Evolutionary conservation across 2,329 filamentous ascomycete genomes (phyloP), one percentile per base, ranked within the genome.

Genomic region (Spiromastix sp.): DNA sequence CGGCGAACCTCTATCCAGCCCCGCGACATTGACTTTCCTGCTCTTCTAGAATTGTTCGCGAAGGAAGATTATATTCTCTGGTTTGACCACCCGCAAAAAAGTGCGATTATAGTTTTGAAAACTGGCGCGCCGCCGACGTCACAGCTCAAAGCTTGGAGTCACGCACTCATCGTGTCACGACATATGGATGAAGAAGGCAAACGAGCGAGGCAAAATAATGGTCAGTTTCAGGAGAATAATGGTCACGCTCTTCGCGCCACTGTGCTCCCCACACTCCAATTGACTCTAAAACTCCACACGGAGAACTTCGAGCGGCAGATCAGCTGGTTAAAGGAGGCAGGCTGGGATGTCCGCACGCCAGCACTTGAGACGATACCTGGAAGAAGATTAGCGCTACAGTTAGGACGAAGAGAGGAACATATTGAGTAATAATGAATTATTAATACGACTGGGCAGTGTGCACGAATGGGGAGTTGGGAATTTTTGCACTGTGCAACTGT

Each of bases 351-450:
- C 30, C 62, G 74, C 37, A 67, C 66, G 33, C 68, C 68, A 25
- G 78, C 75, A 4, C 60, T 87, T 46, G 81, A 86, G 62, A 85
- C 79, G 12, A 66, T 61, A 39, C 63, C 71, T 30, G 75, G 72
- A 8, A 48, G 50, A 36, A 54, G 63, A 39, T 41, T 67, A 36
- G 17, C 57, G 42, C 36, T 51, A 41, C 46, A 49, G 45, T 45
- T 47, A 49, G 39, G 20, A 33, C 13, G 20, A 30, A 36, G 34
- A 30, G 30, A 26, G 39, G 13, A 16, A 25, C 18, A 30, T 15
- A 36, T 30, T 11, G 18, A 12, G 2, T 8, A 18, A 18, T 11
- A 19, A 16, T 8, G 28, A 10, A 30, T 9, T 30, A 30, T 11
- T 30, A 9, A 15, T n/a, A n/a, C n/a, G n/a, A n/a, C n/a, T n/a